phyloP scores from a whole-genome alignment of 1,139 yeast species.

The Kluyveromyces sp. region DNA sequence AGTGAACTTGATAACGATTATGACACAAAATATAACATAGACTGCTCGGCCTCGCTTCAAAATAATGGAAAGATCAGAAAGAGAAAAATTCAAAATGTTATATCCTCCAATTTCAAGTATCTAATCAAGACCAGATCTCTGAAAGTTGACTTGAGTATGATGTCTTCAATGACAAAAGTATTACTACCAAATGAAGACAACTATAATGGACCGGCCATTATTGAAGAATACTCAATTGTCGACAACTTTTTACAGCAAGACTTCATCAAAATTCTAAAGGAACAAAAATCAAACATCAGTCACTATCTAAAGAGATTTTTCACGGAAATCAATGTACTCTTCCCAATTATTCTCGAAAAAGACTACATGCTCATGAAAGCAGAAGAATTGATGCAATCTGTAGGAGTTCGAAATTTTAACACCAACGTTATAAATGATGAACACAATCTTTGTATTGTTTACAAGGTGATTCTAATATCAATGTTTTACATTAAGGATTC shows the following conservation, averaged over 20 bases:
- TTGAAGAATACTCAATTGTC: slow-evolving; percentile 7
- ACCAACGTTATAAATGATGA: slow-evolving; percentile 7
- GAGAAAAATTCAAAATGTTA: not conserved
- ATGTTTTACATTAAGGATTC: slow-evolving; percentile 6
- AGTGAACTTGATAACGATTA: not conserved
- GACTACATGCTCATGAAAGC: slow-evolving; percentile 6
- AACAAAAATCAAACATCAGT: slow-evolving; percentile 3
- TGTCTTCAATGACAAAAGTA: slow-evolving; percentile 2
- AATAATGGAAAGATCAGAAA: not conserved
- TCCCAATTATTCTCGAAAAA: slow-evolving; percentile 5
- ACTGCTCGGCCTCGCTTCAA: slow-evolving; percentile 1
- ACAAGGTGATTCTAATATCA: slow-evolving; percentile 6
- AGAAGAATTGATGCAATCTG: slow-evolving; percentile 4
- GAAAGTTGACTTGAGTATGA: slow-evolving; percentile 4
- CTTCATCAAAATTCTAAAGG: slow-evolving; percentile 5
- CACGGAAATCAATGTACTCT: slow-evolving; percentile 4
- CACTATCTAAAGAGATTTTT: slow-evolving; percentile 4
- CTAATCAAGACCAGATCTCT: slow-evolving; percentile 2
- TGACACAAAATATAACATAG: not conserved
- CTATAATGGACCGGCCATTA: slow-evolving; percentile 7
- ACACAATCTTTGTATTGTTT: slow-evolving; percentile 7
- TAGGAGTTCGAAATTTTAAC: slow-evolving; percentile 4
- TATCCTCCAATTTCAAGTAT: slow-evolving; percentile 3
- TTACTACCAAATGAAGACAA: slow-evolving; percentile 6
- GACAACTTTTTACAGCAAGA: slow-evolving; percentile 7